Conservation (phyloP, 805 yeast genomes). For the Teunomyces barrocoloradensis region DNA sequence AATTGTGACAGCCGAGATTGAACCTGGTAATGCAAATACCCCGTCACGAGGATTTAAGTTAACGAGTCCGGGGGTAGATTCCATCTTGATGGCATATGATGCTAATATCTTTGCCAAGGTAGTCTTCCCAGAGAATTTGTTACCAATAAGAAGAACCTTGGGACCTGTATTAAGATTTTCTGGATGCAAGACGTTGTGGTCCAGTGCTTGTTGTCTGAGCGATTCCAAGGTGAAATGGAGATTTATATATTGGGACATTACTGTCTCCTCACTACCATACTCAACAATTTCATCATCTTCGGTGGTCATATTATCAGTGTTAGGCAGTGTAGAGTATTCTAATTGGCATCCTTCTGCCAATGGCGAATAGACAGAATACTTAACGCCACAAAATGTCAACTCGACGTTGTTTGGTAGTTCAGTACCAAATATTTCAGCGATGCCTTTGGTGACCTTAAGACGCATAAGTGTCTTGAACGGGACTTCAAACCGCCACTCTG, state of each 20-base stretch:
- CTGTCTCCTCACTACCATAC: slow-evolving; percentile 69
- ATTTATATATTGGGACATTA: slow-evolving; percentile 61
- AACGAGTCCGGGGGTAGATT: slow-evolving; percentile 64
- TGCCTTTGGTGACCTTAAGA: slow-evolving; percentile 59
- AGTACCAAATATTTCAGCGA: slow-evolving; percentile 90
- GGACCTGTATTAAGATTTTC: slow-evolving; percentile 44
- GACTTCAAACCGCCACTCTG: slow-evolving; percentile 80
- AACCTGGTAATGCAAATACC: slow-evolving; percentile 76
- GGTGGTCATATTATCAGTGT: slow-evolving; percentile 23
- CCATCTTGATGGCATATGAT: slow-evolving; percentile 75
- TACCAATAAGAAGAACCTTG: slow-evolving; percentile 72
- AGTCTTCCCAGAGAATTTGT: slow-evolving; percentile 74
- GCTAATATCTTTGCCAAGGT: slow-evolving; percentile 64
- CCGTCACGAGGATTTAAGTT: slow-evolving; percentile 77
- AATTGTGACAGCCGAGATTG: slow-evolving; percentile 76
- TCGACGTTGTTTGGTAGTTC: slow-evolving; percentile 76
- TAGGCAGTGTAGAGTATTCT: slow-evolving; percentile 38
- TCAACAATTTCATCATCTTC: slow-evolving; percentile 47
- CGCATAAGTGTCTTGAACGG: slow-evolving; percentile 48
- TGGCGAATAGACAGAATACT: slow-evolving; percentile 39
- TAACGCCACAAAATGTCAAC: slow-evolving; percentile 35
- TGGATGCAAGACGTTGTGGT: slow-evolving; percentile 16
- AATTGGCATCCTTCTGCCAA: slow-evolving; percentile 62
- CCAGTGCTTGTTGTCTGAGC: slow-evolving; percentile 31
- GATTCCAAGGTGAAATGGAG: slow-evolving; percentile 76